Base-by-base conservation (phyloP, 345 rosid genomes). In the Kandelia obovata region DNA sequence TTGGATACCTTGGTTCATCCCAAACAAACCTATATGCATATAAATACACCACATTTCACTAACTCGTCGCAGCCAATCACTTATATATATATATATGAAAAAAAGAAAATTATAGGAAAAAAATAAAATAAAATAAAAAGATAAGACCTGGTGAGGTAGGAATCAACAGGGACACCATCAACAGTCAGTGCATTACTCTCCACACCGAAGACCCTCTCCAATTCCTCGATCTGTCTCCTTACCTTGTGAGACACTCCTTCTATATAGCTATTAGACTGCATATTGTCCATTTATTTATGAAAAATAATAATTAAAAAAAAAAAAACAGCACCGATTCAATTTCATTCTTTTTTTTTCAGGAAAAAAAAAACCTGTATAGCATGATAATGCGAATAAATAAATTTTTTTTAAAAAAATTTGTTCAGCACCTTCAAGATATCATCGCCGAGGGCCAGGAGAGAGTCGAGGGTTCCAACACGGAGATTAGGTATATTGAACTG, bases 1-100 rank as follows among this genome's bases (percentile, higher is more conserved):
- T 86, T 65, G 99, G 99, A 77, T 92, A 96, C 85, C 83, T 96
- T 4, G 98, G 92, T 76, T 92, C 99, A 75, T 92, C 96, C 99
- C 98, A 96, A 26, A 88, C 88, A 82, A 96, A 96, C 86, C 99
- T 96, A 76, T 28, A 68, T 73, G 23, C 72, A 64, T 47, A 78
- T 69, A 49, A 58, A 23, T 58, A 58, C 43, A 6, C 13, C 35
- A 71, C n/a, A 64, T 43, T 43, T 43, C 16, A 43, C 49, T 13
- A 43, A 43, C 16, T 43, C 13, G 49, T 35, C 46, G 1, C 30
- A 47, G 15, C 5, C 7, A 34, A 4, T 43, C 31, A 68, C 15
- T 64, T 6, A 55, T 5, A n/a, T 6, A 26, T 6, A 11, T 17
- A 53, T 6, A 53, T 10, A 21, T 19, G 2, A 17, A 47, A 19